Conservation (phyloP, 2,329 filamentous ascomycete genomes). For the Corynespora cassiicola region DNA sequence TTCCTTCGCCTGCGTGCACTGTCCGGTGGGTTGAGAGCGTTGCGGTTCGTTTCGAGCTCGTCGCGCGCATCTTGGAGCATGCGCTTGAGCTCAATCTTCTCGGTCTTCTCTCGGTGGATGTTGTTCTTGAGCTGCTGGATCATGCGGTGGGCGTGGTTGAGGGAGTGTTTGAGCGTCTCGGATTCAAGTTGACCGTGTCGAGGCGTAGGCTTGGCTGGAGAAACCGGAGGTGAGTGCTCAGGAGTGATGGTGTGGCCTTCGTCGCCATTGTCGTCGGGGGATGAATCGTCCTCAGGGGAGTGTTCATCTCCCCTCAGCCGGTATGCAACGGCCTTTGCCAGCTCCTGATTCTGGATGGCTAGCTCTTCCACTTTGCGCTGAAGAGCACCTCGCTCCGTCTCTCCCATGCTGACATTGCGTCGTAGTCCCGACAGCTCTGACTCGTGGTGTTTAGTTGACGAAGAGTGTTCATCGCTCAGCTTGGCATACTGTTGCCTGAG, state of each 20-base stretch:
- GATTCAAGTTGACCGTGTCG: slow-evolving; percentile 91
- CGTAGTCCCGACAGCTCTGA: slow-evolving; percentile 85
- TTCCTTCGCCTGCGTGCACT: slow-evolving; percentile 63
- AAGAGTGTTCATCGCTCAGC: slow-evolving; percentile 79
- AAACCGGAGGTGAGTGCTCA: slow-evolving; percentile 88
- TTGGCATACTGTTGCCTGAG: slow-evolving; percentile 80
- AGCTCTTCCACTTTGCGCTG: slow-evolving; percentile 89
- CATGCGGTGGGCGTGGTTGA: slow-evolving; percentile 93
- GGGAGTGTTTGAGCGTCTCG: slow-evolving; percentile 91
- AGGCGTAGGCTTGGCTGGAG: slow-evolving; percentile 89
- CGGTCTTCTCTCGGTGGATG: slow-evolving; percentile 96
- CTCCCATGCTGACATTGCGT: slow-evolving; percentile 77
- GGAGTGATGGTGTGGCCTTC: slow-evolving; percentile 72
- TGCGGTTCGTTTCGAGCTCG: slow-evolving; percentile 76
- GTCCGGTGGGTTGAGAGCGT: slow-evolving; percentile 53
- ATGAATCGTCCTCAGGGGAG: slow-evolving; percentile 63
- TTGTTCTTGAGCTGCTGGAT: slow-evolving; percentile 95
- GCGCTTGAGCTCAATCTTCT: slow-evolving; percentile 93
- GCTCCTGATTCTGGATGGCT: slow-evolving; percentile 86
- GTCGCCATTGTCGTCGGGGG: slow-evolving; percentile 47
- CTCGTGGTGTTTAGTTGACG: slow-evolving; percentile 82
- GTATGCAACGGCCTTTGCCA: slow-evolving; percentile 81
- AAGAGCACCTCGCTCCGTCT: slow-evolving; percentile 78
- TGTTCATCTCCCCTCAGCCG: slow-evolving; percentile 71
- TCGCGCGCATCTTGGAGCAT: slow-evolving; percentile 95